Percentiles rank a stretch among this genome's conserved stretches.
Conservation (phyloP, 495 filamentous ascomycete species). For the Xylaria telfairii region DNA sequence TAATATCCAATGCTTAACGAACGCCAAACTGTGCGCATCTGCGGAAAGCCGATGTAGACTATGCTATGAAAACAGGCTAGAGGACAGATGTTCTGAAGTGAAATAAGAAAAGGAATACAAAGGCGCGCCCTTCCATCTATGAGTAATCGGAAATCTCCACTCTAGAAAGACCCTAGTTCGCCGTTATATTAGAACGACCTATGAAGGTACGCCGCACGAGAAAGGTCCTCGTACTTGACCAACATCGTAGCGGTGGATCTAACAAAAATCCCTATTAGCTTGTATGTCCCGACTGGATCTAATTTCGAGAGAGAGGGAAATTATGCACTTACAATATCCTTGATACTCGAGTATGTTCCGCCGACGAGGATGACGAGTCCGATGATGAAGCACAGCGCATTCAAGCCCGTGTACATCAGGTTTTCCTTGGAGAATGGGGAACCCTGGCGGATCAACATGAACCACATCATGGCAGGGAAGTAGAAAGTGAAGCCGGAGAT, state of each 20-base stretch:
- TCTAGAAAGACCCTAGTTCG: background rate
- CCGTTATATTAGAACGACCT: background rate
- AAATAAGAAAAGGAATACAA: background rate
- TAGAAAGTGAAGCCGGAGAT: slow-evolving; percentile 70
- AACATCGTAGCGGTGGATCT: slow-evolving; percentile 17
- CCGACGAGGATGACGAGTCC: slow-evolving; percentile 61
- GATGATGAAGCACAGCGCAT: slow-evolving; percentile 59
- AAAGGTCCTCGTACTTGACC: slow-evolving; percentile 14
- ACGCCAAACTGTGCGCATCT: slow-evolving; percentile 3
- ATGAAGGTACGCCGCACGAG: slow-evolving; percentile 11
- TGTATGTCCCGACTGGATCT: background rate
- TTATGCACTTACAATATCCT: slow-evolving; percentile 58
- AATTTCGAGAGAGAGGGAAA: background rate
- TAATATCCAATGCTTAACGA: slow-evolving; percentile 7
- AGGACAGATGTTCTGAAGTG: background rate
- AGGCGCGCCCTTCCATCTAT: slow-evolving; percentile 3
- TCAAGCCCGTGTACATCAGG: slow-evolving; percentile 51
- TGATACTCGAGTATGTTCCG: slow-evolving; percentile 64
- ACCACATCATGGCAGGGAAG: slow-evolving; percentile 70
- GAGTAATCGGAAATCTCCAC: background rate
- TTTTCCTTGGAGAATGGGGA: slow-evolving; percentile 55
- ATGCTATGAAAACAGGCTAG: background rate
- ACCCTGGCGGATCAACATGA: slow-evolving; percentile 65
- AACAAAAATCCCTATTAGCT: background rate
- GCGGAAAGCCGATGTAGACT: background rate